Conservation (phyloP, 2,329 filamentous ascomycete species). For the Colletotrichum lupini region DNA sequence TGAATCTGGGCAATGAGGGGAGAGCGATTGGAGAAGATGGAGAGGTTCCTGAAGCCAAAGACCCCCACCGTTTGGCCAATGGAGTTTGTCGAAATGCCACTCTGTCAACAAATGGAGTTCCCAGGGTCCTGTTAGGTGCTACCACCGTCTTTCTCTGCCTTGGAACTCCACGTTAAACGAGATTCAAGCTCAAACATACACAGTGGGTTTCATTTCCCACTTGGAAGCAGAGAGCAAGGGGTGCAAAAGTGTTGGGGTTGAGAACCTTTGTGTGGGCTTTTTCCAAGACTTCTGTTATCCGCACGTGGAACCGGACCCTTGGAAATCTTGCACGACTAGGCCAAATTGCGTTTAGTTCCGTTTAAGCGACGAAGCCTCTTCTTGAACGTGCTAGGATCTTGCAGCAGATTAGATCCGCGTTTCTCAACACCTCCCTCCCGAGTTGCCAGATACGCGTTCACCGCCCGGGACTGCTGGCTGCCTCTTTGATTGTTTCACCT, state of each 20-base stretch:
- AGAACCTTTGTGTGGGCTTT: constrained; percentile 15
- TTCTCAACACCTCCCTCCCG: constrained; percentile 23
- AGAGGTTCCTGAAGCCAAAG: background rate
- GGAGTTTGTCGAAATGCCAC: background rate
- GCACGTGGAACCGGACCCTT: constrained; percentile 28
- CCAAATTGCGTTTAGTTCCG: background rate
- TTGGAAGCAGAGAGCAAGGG: constrained; percentile 13
- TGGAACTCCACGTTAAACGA: constrained; percentile 12
- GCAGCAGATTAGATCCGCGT: constrained; percentile 12
- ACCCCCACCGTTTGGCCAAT: constrained; percentile 3
- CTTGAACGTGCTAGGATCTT: constrained; percentile 5
- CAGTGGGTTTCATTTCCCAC: constrained; percentile 19
- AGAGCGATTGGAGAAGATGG: constrained; percentile 15
- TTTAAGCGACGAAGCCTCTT: constrained; percentile 25
- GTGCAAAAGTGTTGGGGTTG: constrained; percentile 34
- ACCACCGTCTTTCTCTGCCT: background rate
- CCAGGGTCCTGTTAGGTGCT: constrained; percentile 19
- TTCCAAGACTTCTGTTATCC: constrained; percentile 15
- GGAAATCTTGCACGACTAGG: background rate
- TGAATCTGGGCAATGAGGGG: constrained; percentile 1
- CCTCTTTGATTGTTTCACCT: background rate
- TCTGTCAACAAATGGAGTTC: constrained; percentile 7
- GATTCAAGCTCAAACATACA: constrained; percentile 28
- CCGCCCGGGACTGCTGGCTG: constrained; percentile 24
- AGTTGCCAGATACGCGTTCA: constrained; percentile 1